Percentiles rank a stretch among this genome's conserved stretches.
Evolutionary conservation across 495 filamentous ascomycete genomes (phyloP).

Genomic region (Penicillium malachiteum): DNA sequence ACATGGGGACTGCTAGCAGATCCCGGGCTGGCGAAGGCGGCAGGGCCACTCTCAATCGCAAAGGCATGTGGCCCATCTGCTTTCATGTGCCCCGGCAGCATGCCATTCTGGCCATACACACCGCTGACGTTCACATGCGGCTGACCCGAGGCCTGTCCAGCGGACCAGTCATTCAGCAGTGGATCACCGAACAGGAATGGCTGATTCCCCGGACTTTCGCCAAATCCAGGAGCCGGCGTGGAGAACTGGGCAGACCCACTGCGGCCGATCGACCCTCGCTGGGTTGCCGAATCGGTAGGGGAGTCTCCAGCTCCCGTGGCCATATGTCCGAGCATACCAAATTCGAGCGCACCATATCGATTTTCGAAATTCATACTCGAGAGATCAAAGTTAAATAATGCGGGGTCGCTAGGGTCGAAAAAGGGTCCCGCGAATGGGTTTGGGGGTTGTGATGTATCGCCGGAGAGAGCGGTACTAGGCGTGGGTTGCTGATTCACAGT

Average conservation of each 20-base stretch:
- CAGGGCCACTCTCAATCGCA: conserved; percentile 67
- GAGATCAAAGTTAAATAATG: conserved; percentile 89
- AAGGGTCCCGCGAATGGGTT: conserved; percentile 57
- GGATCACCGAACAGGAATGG: conserved; percentile 51
- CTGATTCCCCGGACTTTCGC: conserved; percentile 46
- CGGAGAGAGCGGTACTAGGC: conserved; percentile 34
- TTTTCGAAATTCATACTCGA: conserved; percentile 94
- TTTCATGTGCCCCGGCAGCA: conserved; percentile 46
- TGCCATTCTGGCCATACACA: conserved; percentile 43
- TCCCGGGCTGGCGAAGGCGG: conserved; percentile 61
- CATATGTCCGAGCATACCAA: conserved; percentile 93
- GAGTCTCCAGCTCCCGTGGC: conserved; percentile 80
- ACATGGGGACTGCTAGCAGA: conserved; percentile 51
- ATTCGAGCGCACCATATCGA: conserved; percentile 89
- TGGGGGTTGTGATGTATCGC: conserved; percentile 31
- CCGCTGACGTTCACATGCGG: conserved; percentile 41
- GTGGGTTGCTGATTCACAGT: conserved; percentile 33
- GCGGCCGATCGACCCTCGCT: conserved; percentile 48
- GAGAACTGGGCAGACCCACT: conserved; percentile 50
- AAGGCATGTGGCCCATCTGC: conserved; percentile 62
- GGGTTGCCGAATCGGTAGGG: conserved; percentile 60
- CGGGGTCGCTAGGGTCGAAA: conserved; percentile 88
- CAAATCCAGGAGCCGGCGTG: conserved; percentile 39
- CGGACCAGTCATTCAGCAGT: conserved; percentile 47
- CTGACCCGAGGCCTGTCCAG: conserved; percentile 37